phyloP scores from a whole-genome alignment of 1,139 yeast species.

The Hansenula sp. region DNA sequence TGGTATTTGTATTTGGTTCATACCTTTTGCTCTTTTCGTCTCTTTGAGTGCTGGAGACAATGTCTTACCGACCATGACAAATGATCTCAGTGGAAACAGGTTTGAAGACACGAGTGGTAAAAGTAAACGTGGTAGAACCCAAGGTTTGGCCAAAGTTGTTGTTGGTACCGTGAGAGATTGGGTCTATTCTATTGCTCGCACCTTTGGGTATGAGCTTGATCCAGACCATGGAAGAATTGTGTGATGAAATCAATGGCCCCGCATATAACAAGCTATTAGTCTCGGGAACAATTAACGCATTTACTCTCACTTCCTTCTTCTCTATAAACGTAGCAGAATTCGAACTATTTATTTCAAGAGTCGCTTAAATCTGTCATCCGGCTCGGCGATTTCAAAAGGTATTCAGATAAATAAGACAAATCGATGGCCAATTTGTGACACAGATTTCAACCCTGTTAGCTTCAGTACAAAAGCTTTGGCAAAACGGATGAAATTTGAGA shows the following conservation, averaged over 20 bases:
- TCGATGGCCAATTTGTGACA: too few species aligned
- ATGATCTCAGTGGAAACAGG: conserved; percentile 23
- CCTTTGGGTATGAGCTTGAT: conserved; percentile 63
- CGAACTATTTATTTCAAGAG: too few species aligned
- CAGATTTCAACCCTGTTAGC: too few species aligned
- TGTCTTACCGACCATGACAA: conserved; percentile 57
- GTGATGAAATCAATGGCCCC: conserved; percentile 3
- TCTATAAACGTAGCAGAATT: too few species aligned
- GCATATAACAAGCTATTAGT: not conserved
- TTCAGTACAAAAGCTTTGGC: too few species aligned
- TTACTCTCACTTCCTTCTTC: too few species aligned
- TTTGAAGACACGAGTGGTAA: conserved; percentile 27
- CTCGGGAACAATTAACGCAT: not conserved
- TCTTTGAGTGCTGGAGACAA: conserved; percentile 92
- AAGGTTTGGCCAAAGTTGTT: conserved; percentile 62
- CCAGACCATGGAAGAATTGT: conserved; percentile 49
- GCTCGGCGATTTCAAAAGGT: not conserved
- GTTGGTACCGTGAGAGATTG: conserved; percentile 51
- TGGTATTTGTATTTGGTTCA: conserved; percentile 89
- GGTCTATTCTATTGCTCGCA: conserved; percentile 44
- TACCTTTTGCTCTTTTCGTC: conserved; percentile 90
- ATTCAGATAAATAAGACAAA: too few species aligned
- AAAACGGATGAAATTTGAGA: conserved; percentile 8
- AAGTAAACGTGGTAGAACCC: conserved; percentile 30
- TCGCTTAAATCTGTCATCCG: not conserved